These are phyloP conservation scores for Gynandropsis gynandra DNA, from an alignment of 345 rosid species.

Conservation along the genomic window DNA sequence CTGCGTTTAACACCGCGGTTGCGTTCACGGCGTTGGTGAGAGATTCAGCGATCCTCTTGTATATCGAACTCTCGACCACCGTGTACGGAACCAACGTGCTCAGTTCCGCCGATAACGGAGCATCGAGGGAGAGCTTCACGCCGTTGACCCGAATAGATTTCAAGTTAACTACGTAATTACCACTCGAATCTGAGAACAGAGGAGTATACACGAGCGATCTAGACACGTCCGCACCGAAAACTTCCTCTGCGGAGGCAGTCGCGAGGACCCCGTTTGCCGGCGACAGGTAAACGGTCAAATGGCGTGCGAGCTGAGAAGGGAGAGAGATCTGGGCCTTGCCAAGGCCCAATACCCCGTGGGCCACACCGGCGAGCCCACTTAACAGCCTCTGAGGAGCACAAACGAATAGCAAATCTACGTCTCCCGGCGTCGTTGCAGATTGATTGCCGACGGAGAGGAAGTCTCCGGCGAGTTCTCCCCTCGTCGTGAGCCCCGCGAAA, in stretches of 20 bases:
- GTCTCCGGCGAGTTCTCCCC: conserved; percentile 45
- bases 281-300: conserved; percentile 46
- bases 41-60: conserved; percentile 32
- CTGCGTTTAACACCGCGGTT: conserved; percentile 37
- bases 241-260: conserved; percentile 24
- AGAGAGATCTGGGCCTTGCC: conserved; percentile 48
- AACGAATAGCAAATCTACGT: conserved; percentile 37
- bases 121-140: conserved; percentile 28
- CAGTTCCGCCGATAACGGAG: conserved; percentile 32
- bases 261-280: conserved; percentile 40
- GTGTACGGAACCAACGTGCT: conserved; percentile 68
- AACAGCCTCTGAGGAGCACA: conserved; percentile 34
- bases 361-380: conserved; percentile 43
- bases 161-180: conserved; percentile 43
- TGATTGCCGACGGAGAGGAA: conserved; percentile 28
- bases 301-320: conserved; percentile 51
- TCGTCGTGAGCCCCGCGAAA: conserved; percentile 24
- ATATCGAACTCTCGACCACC: conserved; percentile 50
- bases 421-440: conserved; percentile 16
- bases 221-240: conserved; percentile 33
- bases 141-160: conserved; percentile 53
- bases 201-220: conserved; percentile 54
- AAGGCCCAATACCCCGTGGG: conserved; percentile 53
- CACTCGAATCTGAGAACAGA: conserved; percentile 22
- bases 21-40: conserved; percentile 36